A percentile compares a stretch with the other conserved stretches of the same genome.
Conservation (phyloP, 345 rosid species). For the Gossypium herbaceum region DNA sequence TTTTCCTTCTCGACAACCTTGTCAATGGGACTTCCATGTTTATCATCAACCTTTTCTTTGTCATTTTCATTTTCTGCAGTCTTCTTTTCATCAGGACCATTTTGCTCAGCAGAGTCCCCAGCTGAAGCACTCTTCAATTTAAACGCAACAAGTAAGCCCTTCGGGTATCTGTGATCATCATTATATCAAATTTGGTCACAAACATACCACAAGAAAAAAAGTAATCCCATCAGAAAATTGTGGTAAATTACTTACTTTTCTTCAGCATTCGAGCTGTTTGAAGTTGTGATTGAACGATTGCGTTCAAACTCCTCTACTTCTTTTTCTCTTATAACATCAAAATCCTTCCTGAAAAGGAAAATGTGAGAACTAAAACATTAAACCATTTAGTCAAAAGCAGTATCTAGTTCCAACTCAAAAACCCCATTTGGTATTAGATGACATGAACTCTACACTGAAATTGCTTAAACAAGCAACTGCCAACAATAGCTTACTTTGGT, state of each 20-base stretch:
- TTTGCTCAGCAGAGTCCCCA: slow-evolving; percentile 35
- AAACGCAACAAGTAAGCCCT: slow-evolving; percentile 85
- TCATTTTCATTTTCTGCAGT: slow-evolving; percentile 17
- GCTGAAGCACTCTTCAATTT: slow-evolving; percentile 45
- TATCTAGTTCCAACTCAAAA: not conserved
- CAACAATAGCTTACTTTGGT: slow-evolving; percentile 58
- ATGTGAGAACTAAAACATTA: not conserved
- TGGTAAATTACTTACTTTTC: slow-evolving; percentile 24
- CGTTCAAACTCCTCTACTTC: slow-evolving; percentile 43
- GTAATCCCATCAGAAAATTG: not conserved
- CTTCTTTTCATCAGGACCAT: slow-evolving; percentile 27
- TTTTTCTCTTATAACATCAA: slow-evolving; percentile 65
- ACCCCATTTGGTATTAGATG: not conserved
- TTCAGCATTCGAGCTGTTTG: slow-evolving; percentile 42
- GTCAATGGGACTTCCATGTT: slow-evolving; percentile 31
- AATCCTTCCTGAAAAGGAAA: slow-evolving; percentile 58
- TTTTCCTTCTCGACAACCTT: slow-evolving; percentile 42
- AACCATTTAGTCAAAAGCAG: not conserved
- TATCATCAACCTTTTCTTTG: slow-evolving; percentile 31
- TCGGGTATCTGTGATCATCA: slow-evolving; percentile 58
- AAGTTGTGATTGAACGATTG: slow-evolving; percentile 25
- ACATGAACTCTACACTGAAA: not conserved
- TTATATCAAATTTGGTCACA: slow-evolving; percentile 15
- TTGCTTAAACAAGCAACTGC: slow-evolving; percentile 8
- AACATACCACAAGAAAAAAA: not conserved